Conservation (phyloP, 192 early-diverging fungal species). For the Coemansia sp. region DNA sequence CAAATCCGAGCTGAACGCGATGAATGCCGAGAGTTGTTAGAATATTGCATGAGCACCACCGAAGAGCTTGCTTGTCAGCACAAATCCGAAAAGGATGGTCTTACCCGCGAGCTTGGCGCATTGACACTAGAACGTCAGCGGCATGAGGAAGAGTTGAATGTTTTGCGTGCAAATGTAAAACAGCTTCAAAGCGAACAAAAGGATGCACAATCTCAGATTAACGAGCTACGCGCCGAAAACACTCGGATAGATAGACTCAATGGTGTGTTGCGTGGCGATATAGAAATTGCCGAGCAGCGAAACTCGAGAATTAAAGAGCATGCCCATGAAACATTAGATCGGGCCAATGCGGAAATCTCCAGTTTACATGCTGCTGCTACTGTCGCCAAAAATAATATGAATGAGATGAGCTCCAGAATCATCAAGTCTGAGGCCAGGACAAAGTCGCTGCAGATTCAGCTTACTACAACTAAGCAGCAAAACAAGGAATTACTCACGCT, state of each 20-base stretch:
- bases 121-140: constrained; percentile 36
- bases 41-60: constrained; percentile 32
- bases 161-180: neutral
- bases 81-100: constrained; percentile 21
- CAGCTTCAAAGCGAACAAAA: constrained; percentile 17
- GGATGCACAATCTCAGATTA: constrained; percentile 15
- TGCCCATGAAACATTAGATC: constrained; percentile 38
- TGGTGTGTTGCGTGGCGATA: constrained; percentile 26
- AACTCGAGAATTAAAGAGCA: constrained; percentile 35
- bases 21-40: constrained; percentile 30
- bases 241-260: constrained; percentile 20
- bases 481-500: constrained; percentile 27
- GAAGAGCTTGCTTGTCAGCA: constrained; percentile 31
- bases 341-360: constrained; percentile 42
- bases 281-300: constrained; percentile 43
- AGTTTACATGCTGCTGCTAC: constrained; percentile 10
- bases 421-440: constrained; percentile 26
- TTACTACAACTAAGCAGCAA: constrained; percentile 30
- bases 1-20: constrained; percentile 20
- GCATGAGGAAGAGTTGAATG: constrained; percentile 21
- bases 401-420: neutral
- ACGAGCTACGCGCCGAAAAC: constrained; percentile 22
- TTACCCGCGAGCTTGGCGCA: constrained; percentile 36
- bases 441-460: constrained; percentile 34
- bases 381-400: constrained; percentile 6